Conservation (phyloP, 192 early-diverging fungal species). For the Coemansia sp. region DNA sequence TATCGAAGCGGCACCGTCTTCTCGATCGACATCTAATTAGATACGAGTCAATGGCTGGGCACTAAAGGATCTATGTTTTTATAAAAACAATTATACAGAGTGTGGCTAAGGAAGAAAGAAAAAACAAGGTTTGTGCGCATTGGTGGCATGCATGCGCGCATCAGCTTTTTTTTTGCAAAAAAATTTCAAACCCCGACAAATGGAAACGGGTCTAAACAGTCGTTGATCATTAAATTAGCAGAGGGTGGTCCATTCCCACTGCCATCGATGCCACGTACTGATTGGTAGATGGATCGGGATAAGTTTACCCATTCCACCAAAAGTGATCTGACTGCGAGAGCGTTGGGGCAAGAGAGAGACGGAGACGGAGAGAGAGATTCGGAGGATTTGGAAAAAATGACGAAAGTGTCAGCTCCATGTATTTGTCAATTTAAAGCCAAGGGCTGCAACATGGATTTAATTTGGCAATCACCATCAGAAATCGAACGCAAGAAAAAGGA, state of each 20-base stretch:
- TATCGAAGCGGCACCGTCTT: neutral
- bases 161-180: neutral
- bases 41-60: neutral
- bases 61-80: neutral
- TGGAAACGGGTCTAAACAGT: neutral
- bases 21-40: neutral
- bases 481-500: neutral
- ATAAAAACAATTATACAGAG: neutral
- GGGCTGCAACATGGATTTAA: neutral
- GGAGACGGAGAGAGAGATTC: too few species aligned
- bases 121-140: neutral
- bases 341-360: too few species aligned
- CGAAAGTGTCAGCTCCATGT: too few species aligned
- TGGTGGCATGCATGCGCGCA: neutral
- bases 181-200: constrained; percentile 11
- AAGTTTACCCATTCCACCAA: too few species aligned
- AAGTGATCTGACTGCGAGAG: too few species aligned
- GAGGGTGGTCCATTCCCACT: too few species aligned
- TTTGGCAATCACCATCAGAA: neutral
- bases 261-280: too few species aligned
- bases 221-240: too few species aligned
- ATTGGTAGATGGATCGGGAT: too few species aligned
- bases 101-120: neutral
- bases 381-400: too few species aligned
- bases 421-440: too few species aligned